These are phyloP conservation scores for Talaromyces sp. DNA, from an alignment of 2,329 filamentous ascomycete species.

Conservation along the genomic window DNA sequence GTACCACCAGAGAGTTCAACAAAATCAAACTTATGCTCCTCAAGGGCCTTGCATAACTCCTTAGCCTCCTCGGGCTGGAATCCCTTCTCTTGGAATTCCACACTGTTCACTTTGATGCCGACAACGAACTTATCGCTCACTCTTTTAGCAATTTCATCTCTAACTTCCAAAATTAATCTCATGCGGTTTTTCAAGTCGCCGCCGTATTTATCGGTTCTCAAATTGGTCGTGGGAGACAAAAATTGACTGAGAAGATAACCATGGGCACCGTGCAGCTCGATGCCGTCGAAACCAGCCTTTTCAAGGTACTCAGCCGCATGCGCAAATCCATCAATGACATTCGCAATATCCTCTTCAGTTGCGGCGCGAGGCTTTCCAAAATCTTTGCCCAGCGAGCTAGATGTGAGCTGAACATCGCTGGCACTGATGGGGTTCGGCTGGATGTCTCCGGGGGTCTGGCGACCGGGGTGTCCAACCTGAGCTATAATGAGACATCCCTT, in stretches of 20 bases:
- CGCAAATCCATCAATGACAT: conserved; percentile 54
- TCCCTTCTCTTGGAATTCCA: conserved; percentile 55
- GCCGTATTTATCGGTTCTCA: conserved; percentile 66
- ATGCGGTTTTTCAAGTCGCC: conserved; percentile 67
- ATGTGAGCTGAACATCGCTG: conserved; percentile 51
- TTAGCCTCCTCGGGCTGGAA: conserved; percentile 54
- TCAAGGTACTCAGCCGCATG: conserved; percentile 61
- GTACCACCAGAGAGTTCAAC: conserved; percentile 65
- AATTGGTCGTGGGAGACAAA: conserved; percentile 54
- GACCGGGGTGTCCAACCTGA: conserved; percentile 66
- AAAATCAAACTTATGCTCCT: conserved; percentile 43
- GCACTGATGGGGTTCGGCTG: conserved; percentile 56
- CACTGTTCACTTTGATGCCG: conserved; percentile 63
- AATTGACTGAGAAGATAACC: conserved; percentile 64
- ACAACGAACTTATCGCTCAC: conserved; percentile 47
- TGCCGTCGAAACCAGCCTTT: conserved; percentile 62
- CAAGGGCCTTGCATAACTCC: conserved; percentile 42
- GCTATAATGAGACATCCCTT: conserved; percentile 62
- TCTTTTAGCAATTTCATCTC: conserved; percentile 43
- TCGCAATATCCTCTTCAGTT: conserved; percentile 44
- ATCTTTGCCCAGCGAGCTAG: conserved; percentile 34
- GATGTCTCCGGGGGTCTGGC: conserved; percentile 53
- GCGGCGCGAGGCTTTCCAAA: conserved; percentile 25
- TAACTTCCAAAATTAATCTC: conserved; percentile 58
- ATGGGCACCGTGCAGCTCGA: conserved; percentile 57